These are phyloP conservation scores for Yarrowia sp. DNA, from an alignment of 805 yeast genomes.

Conservation along the genomic window DNA sequence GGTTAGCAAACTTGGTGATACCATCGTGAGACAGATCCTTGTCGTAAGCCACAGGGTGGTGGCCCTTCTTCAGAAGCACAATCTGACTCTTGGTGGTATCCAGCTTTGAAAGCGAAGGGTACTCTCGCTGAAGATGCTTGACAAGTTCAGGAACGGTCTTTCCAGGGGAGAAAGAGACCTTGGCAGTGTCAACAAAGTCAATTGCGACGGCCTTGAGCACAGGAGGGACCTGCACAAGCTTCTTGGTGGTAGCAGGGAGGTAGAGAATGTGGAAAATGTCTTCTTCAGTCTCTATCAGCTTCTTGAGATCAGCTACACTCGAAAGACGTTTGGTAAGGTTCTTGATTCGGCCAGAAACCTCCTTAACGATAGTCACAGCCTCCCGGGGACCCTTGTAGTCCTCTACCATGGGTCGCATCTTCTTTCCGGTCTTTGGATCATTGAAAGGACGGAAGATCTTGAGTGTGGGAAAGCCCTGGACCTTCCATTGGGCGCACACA, in stretches of 20 bases:
- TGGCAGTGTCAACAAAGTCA: conserved; percentile 43
- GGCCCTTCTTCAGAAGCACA: conserved; percentile 24
- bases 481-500: conserved; percentile 68
- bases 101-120: conserved; percentile 28
- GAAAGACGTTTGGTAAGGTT: conserved; percentile 36
- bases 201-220: conserved; percentile 68
- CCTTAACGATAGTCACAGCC: conserved; percentile 45
- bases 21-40: conserved; percentile 19
- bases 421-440: conserved; percentile 39
- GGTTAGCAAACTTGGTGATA: conserved; percentile 1
- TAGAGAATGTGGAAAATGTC: conserved; percentile 14
- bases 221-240: conserved; percentile 60
- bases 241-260: conserved; percentile 34
- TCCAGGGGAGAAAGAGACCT: conserved; percentile 52
- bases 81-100: conserved; percentile 28
- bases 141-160: conserved; percentile 57
- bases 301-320: conserved; percentile 11
- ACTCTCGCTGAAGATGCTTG: conserved; percentile 36
- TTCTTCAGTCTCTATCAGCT: neutral
- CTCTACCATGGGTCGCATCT: conserved; percentile 44
- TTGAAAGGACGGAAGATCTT: conserved; percentile 85
- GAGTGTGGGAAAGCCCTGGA: conserved; percentile 86
- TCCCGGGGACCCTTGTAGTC: conserved; percentile 48
- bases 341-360: conserved; percentile 47
- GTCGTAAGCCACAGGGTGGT: conserved; percentile 1